These are phyloP conservation scores for Fragaria vesca DNA, from an alignment of 306 rosid genomes.

Conservation along the genomic window DNA sequence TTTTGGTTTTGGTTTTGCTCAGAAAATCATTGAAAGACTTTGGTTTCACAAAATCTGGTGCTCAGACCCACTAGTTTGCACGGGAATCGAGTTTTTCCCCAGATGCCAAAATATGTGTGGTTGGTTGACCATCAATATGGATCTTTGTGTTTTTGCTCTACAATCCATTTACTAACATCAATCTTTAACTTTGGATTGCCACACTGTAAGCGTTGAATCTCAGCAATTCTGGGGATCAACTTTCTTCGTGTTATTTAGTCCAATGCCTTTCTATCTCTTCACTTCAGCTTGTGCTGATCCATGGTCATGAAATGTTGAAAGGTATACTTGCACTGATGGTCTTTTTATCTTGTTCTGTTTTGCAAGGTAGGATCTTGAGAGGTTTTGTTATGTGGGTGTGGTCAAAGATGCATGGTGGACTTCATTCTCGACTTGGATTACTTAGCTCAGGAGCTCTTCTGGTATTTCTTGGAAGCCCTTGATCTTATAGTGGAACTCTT, in stretches of 20 bases:
- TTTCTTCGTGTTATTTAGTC: neutral
- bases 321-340: constrained; percentile 11
- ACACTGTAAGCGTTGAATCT: neutral
- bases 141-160: neutral
- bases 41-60: neutral
- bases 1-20: neutral
- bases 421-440: constrained; percentile 37
- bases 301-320: neutral
- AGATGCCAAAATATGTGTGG: neutral
- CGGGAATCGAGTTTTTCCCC: neutral
- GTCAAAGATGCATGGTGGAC: constrained; percentile 30
- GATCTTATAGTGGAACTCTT: constrained; percentile 35
- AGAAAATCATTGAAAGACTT: neutral
- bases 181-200: neutral
- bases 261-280: neutral
- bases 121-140: constrained; percentile 11
- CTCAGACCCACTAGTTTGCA: neutral
- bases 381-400: constrained; percentile 10
- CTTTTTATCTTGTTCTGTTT: constrained; percentile 16
- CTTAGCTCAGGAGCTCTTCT: constrained; percentile 36
- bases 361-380: constrained; percentile 9
- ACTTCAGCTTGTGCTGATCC: neutral
- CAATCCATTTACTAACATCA: too few species aligned
- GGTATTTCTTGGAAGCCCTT: constrained; percentile 40
- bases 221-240: neutral